Evolutionary conservation across 805 yeast species (phyloP).

Genomic region (Wickerhamiella alocasiicola): DNA sequence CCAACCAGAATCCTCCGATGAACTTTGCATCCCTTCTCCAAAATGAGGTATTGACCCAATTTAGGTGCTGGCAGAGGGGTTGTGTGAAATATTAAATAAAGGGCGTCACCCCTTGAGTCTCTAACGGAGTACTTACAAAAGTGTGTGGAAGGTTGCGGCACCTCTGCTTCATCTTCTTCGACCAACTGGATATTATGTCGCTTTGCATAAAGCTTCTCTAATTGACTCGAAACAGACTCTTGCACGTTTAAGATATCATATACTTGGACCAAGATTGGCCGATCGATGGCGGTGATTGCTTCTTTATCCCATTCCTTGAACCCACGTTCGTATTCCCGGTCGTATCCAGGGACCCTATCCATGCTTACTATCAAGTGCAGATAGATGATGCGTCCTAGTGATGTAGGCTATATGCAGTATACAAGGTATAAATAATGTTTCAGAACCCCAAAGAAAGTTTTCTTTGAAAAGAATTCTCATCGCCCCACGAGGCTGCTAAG

Average conservation of each 20-base stretch:
- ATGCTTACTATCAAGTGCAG: too few species aligned
- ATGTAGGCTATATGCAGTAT: too few species aligned
- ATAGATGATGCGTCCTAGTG: too few species aligned
- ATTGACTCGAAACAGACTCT: not conserved
- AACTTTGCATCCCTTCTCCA: conserved; percentile 3
- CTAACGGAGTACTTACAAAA: not conserved
- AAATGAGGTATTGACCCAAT: not conserved
- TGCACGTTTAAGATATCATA: not conserved
- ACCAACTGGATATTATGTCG: not conserved
- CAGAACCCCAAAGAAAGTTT: too few species aligned
- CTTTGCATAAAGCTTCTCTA: conserved; percentile 1
- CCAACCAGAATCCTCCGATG: conserved; percentile 3
- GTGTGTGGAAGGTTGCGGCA: not conserved
- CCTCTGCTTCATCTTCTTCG: not conserved
- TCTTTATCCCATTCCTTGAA: too few species aligned
- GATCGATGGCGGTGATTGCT: too few species aligned
- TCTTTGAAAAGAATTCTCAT: not conserved
- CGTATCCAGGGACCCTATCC: too few species aligned
- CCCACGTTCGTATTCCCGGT: too few species aligned
- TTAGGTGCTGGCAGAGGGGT: not conserved
- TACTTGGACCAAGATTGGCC: conserved; percentile 4
- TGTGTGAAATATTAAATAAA: not conserved
- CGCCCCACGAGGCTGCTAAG: not conserved
- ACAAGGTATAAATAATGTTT: too few species aligned
- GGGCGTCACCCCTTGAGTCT: not conserved